Base-by-base conservation (phyloP, 2,329 filamentous ascomycete genomes). In the Lachnellula hyalina region DNA sequence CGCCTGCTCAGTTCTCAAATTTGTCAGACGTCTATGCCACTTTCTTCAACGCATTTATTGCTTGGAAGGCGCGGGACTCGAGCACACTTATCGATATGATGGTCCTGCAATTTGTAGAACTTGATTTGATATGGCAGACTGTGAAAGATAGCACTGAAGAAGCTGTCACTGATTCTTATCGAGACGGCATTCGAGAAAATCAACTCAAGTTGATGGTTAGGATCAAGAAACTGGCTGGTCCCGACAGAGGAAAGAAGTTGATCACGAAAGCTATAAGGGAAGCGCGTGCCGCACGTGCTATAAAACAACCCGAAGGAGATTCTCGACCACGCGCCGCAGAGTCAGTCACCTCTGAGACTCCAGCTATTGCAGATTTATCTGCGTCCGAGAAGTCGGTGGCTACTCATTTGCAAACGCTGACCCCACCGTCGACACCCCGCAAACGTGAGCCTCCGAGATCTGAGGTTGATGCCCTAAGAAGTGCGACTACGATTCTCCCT, bases 101-200 rank as follows among this genome's bases (percentile, higher is more conserved):
- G 89, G 78, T 93, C n/a, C 80, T 89, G 65, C 88, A 90, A 61
- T 92, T 93, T 69, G 87, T 92, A 17, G 89, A 91, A 67, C 79
- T 94, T 2, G 89, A 94, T 65, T 86, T 86, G 36, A 93, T 93
- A 47, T 88, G 88, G 77, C 87, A 91, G 67, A 89, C 86, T 2
- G 87, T 94, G 68, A 91, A 90, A 69, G 85, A 90, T 63, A 85
- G 85, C 51, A 88, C 84, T 0, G 84, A 89, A 47, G 84, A 86
- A 40, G 82, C 84, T 15, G 88, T 90, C 2, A 82, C 87, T 0
- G 83, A 82, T 17, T 83, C 90, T n/a, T 93, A 92, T 67, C 83
- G 84, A 36, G 81, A 90, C 64, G 90, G 89, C 56, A 91, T 93
- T 60, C 82, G 87, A 54, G 86, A 91, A 61, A 92, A 90, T 64